phyloP scores from a whole-genome alignment of 192 early-diverging fungal genomes.

The Entomortierella parvispora region DNA sequence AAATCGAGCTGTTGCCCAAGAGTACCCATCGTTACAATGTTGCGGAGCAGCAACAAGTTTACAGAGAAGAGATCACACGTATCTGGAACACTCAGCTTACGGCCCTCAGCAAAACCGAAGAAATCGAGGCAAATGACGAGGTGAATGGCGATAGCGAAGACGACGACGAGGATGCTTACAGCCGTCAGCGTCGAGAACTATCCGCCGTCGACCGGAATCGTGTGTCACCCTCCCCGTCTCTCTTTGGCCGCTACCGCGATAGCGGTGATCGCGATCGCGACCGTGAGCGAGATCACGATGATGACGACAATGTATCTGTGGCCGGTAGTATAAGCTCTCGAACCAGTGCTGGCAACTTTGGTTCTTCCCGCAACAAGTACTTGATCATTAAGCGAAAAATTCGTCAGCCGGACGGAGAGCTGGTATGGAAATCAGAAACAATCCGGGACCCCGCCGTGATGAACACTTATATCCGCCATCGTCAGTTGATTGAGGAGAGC shows the following conservation, averaged over 20 bases:
- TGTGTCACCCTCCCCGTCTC: slow-evolving; percentile 43
- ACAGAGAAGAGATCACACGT: slow-evolving; percentile 90
- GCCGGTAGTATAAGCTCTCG: slow-evolving; percentile 64
- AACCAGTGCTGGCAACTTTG: slow-evolving; percentile 61
- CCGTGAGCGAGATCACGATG: slow-evolving; percentile 47
- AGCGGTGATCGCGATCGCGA: slow-evolving; percentile 35
- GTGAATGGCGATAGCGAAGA: slow-evolving; percentile 66
- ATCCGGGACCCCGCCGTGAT: slow-evolving; percentile 86
- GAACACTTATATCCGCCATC: slow-evolving; percentile 90
- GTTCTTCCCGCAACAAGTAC: slow-evolving; percentile 62
- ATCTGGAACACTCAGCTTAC: slow-evolving; percentile 93
- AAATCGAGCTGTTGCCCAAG: slow-evolving; percentile 84
- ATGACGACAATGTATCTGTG: slow-evolving; percentile 65
- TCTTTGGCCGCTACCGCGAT: slow-evolving; percentile 47
- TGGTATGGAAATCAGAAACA: slow-evolving; percentile 81
- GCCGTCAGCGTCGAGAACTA: slow-evolving; percentile 27
- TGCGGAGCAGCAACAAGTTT: slow-evolving; percentile 95
- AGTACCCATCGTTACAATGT: slow-evolving; percentile 87
- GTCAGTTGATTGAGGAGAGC: slow-evolving; percentile 81
- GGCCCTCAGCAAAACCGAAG: slow-evolving; percentile 67
- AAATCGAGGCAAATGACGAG: slow-evolving; percentile 61
- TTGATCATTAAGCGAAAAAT: slow-evolving; percentile 71
- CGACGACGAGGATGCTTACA: slow-evolving; percentile 56
- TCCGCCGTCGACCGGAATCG: slow-evolving; percentile 31
- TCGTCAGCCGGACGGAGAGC: slow-evolving; percentile 65